These are phyloP conservation scores for Mortierella antarctica DNA, from an alignment of 192 early-diverging fungal genomes.

Conservation along the genomic window DNA sequence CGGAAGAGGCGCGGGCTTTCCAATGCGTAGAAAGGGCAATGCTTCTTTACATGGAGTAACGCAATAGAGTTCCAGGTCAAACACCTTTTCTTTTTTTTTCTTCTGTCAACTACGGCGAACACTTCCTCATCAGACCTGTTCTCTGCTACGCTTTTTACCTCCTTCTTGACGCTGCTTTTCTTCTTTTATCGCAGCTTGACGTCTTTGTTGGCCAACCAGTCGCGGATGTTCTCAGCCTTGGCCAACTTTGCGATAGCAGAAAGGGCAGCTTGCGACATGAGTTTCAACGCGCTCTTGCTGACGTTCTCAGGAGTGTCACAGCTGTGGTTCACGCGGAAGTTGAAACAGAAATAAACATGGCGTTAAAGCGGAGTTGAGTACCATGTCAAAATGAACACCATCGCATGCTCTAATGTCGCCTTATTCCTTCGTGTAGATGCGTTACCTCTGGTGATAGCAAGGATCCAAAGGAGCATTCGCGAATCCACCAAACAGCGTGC, in stretches of 20 bases:
- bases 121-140: neutral
- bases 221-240: slow-evolving; percentile 34
- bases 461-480: slow-evolving; percentile 73
- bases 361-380: neutral
- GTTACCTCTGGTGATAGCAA: slow-evolving; percentile 71
- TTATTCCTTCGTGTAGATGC: neutral
- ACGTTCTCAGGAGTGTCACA: slow-evolving; percentile 77
- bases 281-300: slow-evolving; percentile 62
- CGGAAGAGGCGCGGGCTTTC: too few species aligned
- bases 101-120: neutral
- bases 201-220: slow-evolving; percentile 23
- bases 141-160: neutral
- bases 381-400: neutral
- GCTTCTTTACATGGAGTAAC: neutral
- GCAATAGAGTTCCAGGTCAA: neutral
- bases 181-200: neutral
- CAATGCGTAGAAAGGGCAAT: too few species aligned
- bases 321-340: slow-evolving; percentile 8
- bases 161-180: neutral
- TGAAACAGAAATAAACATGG: neutral
- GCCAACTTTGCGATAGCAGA: slow-evolving; percentile 40
- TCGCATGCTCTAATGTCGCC: too few species aligned
- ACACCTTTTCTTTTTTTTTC: neutral
- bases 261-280: slow-evolving; percentile 51
- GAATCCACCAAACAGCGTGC: slow-evolving; percentile 67